A percentile compares a stretch with the other conserved stretches of the same genome.
phyloP scores from a whole-genome alignment of 2,329 filamentous ascomycete species.

The Colletotrichum eremochloae region DNA sequence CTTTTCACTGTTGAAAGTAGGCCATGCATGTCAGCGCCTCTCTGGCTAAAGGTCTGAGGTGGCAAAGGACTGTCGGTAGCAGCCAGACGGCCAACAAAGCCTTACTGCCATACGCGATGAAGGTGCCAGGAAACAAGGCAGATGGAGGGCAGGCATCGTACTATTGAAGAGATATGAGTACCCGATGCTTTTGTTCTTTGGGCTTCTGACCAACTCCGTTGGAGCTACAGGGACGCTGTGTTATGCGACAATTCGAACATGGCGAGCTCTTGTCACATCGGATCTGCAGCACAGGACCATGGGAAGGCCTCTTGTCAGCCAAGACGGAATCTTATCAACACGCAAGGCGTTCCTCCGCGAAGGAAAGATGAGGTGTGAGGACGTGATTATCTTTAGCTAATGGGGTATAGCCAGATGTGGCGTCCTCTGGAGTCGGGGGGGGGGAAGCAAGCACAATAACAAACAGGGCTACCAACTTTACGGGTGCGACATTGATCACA shows the following conservation, averaged over 20 bases:
- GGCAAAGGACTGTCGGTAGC: not conserved
- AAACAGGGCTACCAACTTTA: conserved; percentile 53
- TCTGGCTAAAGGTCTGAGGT: not conserved
- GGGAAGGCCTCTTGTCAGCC: conserved; percentile 34
- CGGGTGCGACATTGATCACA: conserved; percentile 61
- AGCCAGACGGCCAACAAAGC: not conserved
- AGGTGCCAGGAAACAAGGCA: not conserved
- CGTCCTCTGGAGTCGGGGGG: not conserved
- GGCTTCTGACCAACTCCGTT: conserved; percentile 67
- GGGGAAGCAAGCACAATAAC: conserved; percentile 6
- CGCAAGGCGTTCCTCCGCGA: not conserved
- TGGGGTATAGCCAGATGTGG: conserved; percentile 5
- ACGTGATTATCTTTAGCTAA: not conserved
- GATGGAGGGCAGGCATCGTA: conserved; percentile 51
- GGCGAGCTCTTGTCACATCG: conserved; percentile 71
- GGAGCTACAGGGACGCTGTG: conserved; percentile 66
- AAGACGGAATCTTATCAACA: not conserved
- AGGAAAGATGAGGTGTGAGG: not conserved
- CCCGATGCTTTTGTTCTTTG: conserved; percentile 67
- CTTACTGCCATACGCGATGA: not conserved
- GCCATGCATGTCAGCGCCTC: conserved; percentile 2
- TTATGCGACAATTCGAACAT: conserved; percentile 69
- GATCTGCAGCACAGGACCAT: conserved; percentile 57
- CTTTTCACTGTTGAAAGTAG: conserved; percentile 57
- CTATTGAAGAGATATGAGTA: conserved; percentile 73